Evolutionary conservation across 2,329 filamentous ascomycete genomes (phyloP), one percentile per base, ranked within the genome.

Genomic region (Fusarium drepaniforme): DNA sequence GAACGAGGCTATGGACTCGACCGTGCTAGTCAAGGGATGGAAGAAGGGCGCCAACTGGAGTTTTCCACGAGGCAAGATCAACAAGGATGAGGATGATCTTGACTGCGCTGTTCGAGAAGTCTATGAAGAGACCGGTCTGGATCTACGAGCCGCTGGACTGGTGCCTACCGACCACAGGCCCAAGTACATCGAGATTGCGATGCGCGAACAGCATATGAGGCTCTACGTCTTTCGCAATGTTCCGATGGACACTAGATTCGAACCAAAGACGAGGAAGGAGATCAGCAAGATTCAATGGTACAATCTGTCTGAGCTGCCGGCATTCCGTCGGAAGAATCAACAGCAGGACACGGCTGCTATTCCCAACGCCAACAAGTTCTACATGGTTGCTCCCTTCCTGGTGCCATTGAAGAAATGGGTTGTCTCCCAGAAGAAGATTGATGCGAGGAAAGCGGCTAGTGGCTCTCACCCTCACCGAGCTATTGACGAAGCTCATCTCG

Each of bases 221-320:
- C 89, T 99, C 40, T 99, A 97, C 81, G 93, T 98, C 59, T 97
- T 99, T 81, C 92, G 95, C 64, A 92, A 95, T 73, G 91, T 99
- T 4, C 94, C 95, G 16, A 93, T 94, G 87, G 92, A 98, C 78
- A 96, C 95, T 1, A 83, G 92, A 70, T 99, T 99, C 80, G 93
- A 96, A 82, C 94, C 97, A 5, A 92, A 92, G 77, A 98, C 97
- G 8, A 90, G 97, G 66, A 98, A 98, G 83, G 97, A 99, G 83
- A 99, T 99, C 80, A 97, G 96, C 84, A 97, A 95, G 84, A 98
- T 99, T 70, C 88, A 94, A 81, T 99, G 97, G 97, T 98, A 97
- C 85, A 94, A 92, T 77, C 86, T 99, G 46, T 93, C 93, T 0
- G 95, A 98, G 71, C 88, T 99, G 30, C 96, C 97, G 1, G 94